Evolutionary conservation across 2,329 filamentous ascomycete genomes (phyloP).

Genomic region (Trichothecium sympodiale): DNA sequence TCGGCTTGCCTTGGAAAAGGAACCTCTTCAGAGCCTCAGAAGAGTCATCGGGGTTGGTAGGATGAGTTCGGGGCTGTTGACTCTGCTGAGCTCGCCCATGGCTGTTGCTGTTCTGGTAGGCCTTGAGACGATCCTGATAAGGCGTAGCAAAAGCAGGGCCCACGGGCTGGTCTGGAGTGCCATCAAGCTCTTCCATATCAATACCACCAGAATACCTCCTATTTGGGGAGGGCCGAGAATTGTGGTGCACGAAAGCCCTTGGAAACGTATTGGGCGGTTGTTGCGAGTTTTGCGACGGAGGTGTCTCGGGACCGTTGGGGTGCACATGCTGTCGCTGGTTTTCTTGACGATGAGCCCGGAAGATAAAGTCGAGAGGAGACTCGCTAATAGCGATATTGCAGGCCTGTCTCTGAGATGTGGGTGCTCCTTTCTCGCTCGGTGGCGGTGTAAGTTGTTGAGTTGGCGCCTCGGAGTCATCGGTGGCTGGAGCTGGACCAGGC

Average conservation of each 20-base stretch:
- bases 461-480: background rate
- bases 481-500: constrained; percentile 18
- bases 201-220: constrained; percentile 13
- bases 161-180: constrained; percentile 40
- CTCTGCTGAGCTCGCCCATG: constrained; percentile 2
- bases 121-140: constrained; percentile 49
- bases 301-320: constrained; percentile 5
- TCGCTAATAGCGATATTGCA: constrained; percentile 19
- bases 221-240: constrained; percentile 12
- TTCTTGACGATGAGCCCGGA: constrained; percentile 75
- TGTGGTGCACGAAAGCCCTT: constrained; percentile 13
- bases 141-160: constrained; percentile 60
- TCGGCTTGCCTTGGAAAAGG: constrained; percentile 32
- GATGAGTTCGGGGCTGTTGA: background rate
- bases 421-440: constrained; percentile 39
- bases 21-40: constrained; percentile 46
- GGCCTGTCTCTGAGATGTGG: constrained; percentile 20
- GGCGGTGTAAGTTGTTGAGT: constrained; percentile 31
- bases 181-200: constrained; percentile 47
- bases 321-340: constrained; percentile 47
- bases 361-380: constrained; percentile 82
- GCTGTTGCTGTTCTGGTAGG: constrained; percentile 22
- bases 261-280: constrained; percentile 7
- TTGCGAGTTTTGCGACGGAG: background rate
- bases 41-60: constrained; percentile 16